Base-by-base conservation (phyloP, 192 early-diverging fungal species). In the Oehlia diaphana region DNA sequence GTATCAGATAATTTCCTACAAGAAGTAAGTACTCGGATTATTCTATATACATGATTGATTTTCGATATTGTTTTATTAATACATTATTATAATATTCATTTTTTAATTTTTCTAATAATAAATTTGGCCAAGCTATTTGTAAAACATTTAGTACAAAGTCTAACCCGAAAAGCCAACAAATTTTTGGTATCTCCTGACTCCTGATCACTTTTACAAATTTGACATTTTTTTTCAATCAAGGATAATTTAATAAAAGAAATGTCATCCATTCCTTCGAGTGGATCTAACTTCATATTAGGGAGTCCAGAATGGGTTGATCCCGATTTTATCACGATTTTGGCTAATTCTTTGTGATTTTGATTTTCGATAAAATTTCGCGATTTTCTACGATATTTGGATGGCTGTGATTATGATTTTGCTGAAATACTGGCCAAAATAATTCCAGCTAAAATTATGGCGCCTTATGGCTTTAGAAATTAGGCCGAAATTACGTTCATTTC, bases 141-240 rank as follows among this genome's bases (percentile, higher is more conserved):
- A 23, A 75, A 62, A 63, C 73, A 75, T 33, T 28, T 21, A 35
- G 9, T 28, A 37, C 73, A 75, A 35, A 44, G 12, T 37, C 73
- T 53, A 61, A 75, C 26, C 9, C 53, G 28, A 75, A 75, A 75
- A 33, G 33, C 50, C 73, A 75, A 61, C 31, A 75, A 62, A 63
- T 49, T 62, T 75, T 62, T 28, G 31, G 31, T 31, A 26, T 62
- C 4, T 33, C 26, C 4, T 26, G 26, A 26, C 26, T 26, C 26
- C 26, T 58, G 12, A 58, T 44, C 50, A 62, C 35, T 75, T 28
- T 13, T 21, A 75, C 73, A 75, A 62, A 75, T 13, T 62, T 75
- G 73, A 62, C 73, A 75, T 28, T 49, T 49, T n/a, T 37, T 75
- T 9, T 63, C 49, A 12, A 75, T 16, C 58, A 75, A 39, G 4